Evolutionary conservation across 768 basidiomycete species (phyloP), one percentile per base, ranked within the genome.

Genomic region (Mycena floridula): DNA sequence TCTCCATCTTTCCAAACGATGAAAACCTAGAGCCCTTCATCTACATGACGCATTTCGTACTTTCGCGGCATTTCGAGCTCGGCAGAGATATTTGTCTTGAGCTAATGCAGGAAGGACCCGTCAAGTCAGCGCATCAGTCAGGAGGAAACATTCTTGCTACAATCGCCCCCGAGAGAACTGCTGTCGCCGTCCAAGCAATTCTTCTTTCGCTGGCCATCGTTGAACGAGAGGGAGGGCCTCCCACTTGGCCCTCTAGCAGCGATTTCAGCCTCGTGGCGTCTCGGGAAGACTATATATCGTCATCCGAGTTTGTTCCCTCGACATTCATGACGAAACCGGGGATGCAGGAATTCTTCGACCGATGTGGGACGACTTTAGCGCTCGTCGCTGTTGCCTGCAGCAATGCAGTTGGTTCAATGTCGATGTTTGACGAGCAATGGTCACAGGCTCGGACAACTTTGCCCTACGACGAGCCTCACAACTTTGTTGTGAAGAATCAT

Each of bases 391-490:
- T 64, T 4, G 52, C 76, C 6, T 89, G 82, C 54, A 75, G 76
- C 54, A 77, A 80, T 44, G 59, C 73, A 4, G 77, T 89, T 6
- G 87, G 86, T 2, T 64, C 70, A 27, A 87, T 94, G 82, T 81
- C 83, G 13, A 69, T 94, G 24, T 82, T 91, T 45, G 92, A 96
- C 46, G 86, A 93, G 7, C 85, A 89, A 52, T 90, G 85, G 83
- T 74, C 79, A 0, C 68, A 75, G 42, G 69, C 77, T 16, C 78
- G 81, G 37, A 62, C 82, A 40, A 75, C 72, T 50, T 70, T 73
- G 2, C 59, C 76, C 0, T 77, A 81, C 56, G 82, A 91, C 51
- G 87, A 93, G 54, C 68, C 79, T 2, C 79, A 82, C 52, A 84
- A 77, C 52, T 75, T 73, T 40, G 62, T 84, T 40, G 72, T 87